These are phyloP conservation scores for Polychaeton citri DNA, from an alignment of 2,329 filamentous ascomycete species.

Conservation along the genomic window DNA sequence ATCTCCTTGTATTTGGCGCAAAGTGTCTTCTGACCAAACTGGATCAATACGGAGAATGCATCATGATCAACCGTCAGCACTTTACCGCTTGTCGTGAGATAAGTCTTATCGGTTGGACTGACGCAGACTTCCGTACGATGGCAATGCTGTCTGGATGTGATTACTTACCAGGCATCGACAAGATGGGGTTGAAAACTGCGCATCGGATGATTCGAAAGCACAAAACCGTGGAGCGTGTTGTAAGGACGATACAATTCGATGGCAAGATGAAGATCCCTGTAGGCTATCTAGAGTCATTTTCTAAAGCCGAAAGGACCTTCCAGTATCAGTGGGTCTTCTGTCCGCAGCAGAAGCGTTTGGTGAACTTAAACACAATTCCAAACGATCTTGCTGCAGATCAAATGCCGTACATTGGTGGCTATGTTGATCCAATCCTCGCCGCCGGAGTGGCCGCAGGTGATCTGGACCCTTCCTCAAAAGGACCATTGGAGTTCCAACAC, in stretches of 20 bases:
- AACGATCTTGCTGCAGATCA: slow-evolving; percentile 50
- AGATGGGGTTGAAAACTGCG: slow-evolving; percentile 84
- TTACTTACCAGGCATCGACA: slow-evolving; percentile 74
- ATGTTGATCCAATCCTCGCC: slow-evolving; percentile 44
- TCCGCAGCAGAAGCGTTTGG: slow-evolving; percentile 54
- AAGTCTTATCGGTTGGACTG: slow-evolving; percentile 81
- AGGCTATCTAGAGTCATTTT: slow-evolving; percentile 69
- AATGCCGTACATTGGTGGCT: slow-evolving; percentile 67
- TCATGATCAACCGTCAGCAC: slow-evolving; percentile 80
- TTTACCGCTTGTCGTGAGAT: slow-evolving; percentile 83
- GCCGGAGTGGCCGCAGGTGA: slow-evolving; percentile 66
- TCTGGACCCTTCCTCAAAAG: slow-evolving; percentile 79
- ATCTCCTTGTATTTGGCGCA: slow-evolving; percentile 87
- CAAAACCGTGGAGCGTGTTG: slow-evolving; percentile 69
- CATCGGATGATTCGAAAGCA: slow-evolving; percentile 82
- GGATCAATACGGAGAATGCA: slow-evolving; percentile 82
- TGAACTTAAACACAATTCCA: slow-evolving; percentile 59
- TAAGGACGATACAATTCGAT: slow-evolving; percentile 78
- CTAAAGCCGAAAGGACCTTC: slow-evolving; percentile 82
- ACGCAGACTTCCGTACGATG: slow-evolving; percentile 85
- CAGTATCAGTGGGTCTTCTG: slow-evolving; percentile 92
- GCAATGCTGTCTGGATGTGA: slow-evolving; percentile 94
- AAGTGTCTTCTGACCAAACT: slow-evolving; percentile 85
- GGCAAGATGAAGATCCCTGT: slow-evolving; percentile 70
- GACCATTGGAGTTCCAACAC: slow-evolving; percentile 34